A percentile compares a stretch with the other conserved stretches of the same genome.
These are phyloP conservation scores for Trametes versicolor DNA, from an alignment of 1,284 basidiomycete genomes.

Conservation along the genomic window DNA sequence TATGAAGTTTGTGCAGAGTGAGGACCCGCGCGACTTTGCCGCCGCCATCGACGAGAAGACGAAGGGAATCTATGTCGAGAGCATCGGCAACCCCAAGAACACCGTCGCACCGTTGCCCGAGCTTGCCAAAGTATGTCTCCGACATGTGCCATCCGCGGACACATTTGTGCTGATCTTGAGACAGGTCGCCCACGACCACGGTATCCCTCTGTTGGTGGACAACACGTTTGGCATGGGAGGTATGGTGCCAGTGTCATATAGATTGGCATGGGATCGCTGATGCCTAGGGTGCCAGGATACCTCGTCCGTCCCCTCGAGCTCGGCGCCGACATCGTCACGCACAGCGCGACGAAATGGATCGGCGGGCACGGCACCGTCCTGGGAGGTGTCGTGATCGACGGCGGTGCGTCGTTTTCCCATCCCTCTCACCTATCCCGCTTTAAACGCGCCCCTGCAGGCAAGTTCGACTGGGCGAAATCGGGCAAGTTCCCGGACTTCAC, in stretches of 20 bases:
- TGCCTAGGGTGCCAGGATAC: conserved; percentile 57
- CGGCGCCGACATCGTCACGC: conserved; percentile 86
- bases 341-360: conserved; percentile 93
- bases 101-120: conserved; percentile 78
- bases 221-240: conserved; percentile 92
- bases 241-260: conserved; percentile 22
- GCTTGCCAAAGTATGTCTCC: conserved; percentile 70
- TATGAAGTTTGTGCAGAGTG: conserved; percentile 80
- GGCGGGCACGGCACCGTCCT: conserved; percentile 91
- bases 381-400: conserved; percentile 84
- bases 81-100: conserved; percentile 89
- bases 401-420: conserved; percentile 50
- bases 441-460: conserved; percentile 54
- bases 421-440: not conserved
- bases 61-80: conserved; percentile 85
- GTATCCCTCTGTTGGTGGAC: conserved; percentile 86
- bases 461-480: conserved; percentile 86
- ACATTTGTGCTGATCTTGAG: not conserved
- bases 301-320: conserved; percentile 78
- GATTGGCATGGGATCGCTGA: not conserved
- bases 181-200: conserved; percentile 71
- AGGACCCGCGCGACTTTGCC: conserved; percentile 72
- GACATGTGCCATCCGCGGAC: conserved; percentile 22
- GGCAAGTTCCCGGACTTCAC: conserved; percentile 88
- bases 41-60: conserved; percentile 83